Evolutionary conservation across 2,329 filamentous ascomycete species (phyloP).

Genomic region (Exophiala aquamarina): DNA sequence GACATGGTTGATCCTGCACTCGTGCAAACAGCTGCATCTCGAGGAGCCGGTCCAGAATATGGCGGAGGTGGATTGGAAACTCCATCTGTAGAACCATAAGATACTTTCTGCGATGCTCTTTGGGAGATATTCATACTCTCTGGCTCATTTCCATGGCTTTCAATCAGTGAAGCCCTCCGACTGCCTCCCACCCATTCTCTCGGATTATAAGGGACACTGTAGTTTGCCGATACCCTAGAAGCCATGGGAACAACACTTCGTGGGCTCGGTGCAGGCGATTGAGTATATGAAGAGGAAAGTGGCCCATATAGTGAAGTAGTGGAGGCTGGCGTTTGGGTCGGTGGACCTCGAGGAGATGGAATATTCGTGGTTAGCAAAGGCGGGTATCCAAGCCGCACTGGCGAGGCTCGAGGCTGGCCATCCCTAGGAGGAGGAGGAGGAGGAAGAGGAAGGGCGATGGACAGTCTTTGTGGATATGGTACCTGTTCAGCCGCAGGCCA

Average conservation of each 20-base stretch:
- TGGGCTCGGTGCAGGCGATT: conserved; percentile 38
- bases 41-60: conserved; percentile 20
- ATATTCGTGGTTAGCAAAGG: conserved; percentile 42
- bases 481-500: conserved; percentile 14
- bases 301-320: conserved; percentile 46
- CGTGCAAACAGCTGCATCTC: conserved; percentile 2
- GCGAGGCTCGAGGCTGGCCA: conserved; percentile 35
- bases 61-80: conserved; percentile 25
- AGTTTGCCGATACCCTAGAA: conserved; percentile 38
- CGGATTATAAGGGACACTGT: conserved; percentile 49
- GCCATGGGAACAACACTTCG: conserved; percentile 44
- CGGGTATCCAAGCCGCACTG: conserved; percentile 43
- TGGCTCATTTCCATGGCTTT: conserved; percentile 6
- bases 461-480: conserved; percentile 18
- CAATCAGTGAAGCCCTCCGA: conserved; percentile 15
- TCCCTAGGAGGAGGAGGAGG: conserved; percentile 31
- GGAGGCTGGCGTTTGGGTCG: conserved; percentile 40
- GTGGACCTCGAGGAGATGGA: conserved; percentile 32
- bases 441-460: conserved; percentile 15
- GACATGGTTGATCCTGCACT: conserved; percentile 19
- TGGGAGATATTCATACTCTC: conserved; percentile 17
- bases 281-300: conserved; percentile 37
- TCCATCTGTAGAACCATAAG: conserved; percentile 23
- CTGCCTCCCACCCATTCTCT: conserved; percentile 48
- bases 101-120: conserved; percentile 4